phyloP scores from a whole-genome alignment of 2,329 filamentous ascomycete genomes.

The Penicillium sp. region DNA sequence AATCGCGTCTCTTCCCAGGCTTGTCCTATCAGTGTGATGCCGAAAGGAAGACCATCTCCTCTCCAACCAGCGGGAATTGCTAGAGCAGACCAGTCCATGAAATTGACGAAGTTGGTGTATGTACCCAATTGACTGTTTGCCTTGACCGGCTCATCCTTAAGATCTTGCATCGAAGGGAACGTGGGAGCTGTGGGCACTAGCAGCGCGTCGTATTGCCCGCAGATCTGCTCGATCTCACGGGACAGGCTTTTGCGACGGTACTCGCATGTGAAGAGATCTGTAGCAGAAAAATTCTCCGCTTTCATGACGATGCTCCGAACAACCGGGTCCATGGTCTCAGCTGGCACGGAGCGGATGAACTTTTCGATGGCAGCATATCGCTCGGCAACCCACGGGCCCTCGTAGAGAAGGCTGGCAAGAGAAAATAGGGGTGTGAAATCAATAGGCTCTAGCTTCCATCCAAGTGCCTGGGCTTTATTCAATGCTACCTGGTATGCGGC shows the following conservation, averaged over 20 bases:
- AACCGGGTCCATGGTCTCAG: neutral
- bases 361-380: neutral
- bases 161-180: neutral
- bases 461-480: neutral
- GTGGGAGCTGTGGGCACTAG: neutral
- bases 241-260: neutral
- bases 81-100: constrained; percentile 58
- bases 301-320: neutral
- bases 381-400: constrained; percentile 1
- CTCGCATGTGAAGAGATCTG: neutral
- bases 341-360: neutral
- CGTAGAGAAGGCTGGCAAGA: neutral
- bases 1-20: constrained; percentile 5
- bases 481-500: neutral
- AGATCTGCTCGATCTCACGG: neutral
- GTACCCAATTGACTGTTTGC: constrained; percentile 47
- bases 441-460: neutral
- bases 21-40: constrained; percentile 10
- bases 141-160: neutral
- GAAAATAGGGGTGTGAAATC: neutral
- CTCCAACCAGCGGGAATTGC: constrained; percentile 53
- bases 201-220: neutral
- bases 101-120: constrained; percentile 63
- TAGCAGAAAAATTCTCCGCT: neutral
- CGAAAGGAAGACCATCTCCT: constrained; percentile 22